A percentile compares a stretch with the other conserved stretches of the same genome.
These are phyloP conservation scores for Ophiocordyceps camponoti-saundersi DNA, from an alignment of 2,329 filamentous ascomycete genomes.

Conservation along the genomic window DNA sequence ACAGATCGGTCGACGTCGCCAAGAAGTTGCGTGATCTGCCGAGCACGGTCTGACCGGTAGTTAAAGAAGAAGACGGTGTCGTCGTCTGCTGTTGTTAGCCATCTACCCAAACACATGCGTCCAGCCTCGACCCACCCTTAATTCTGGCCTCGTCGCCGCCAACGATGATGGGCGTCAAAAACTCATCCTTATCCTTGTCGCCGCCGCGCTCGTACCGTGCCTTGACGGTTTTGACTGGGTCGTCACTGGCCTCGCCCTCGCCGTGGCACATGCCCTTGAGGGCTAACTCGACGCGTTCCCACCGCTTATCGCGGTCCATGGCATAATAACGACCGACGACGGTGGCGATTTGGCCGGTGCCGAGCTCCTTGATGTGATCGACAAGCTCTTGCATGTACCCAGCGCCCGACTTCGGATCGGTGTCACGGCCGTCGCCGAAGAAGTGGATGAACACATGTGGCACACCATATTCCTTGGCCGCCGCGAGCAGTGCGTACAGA, in stretches of 20 bases:
- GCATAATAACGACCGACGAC: conserved; percentile 93
- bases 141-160: conserved; percentile 74
- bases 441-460: conserved; percentile 97
- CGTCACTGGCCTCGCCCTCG: conserved; percentile 70
- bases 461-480: conserved; percentile 75
- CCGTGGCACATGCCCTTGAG: conserved; percentile 74
- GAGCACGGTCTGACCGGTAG: conserved; percentile 94
- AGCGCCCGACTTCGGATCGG: conserved; percentile 84
- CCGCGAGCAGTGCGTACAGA: conserved; percentile 69
- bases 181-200: conserved; percentile 72
- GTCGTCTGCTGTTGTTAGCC: conserved; percentile 37
- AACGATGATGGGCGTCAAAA: conserved; percentile 93
- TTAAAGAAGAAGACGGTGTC: conserved; percentile 99
- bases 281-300: conserved; percentile 84
- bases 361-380: conserved; percentile 66
- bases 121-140: conserved; percentile 41
- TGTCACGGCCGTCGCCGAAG: conserved; percentile 95
- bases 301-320: conserved; percentile 99
- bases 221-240: conserved; percentile 75
- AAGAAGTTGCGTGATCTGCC: conserved; percentile 88
- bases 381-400: conserved; percentile 80
- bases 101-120: background rate
- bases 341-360: conserved; percentile 74
- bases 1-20: conserved; percentile 87
- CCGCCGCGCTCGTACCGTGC: conserved; percentile 66